Percentiles rank a stretch among this genome's conserved stretches.
Conservation (phyloP, 306 rosid species). For the Cucurbita argyrosperma region DNA sequence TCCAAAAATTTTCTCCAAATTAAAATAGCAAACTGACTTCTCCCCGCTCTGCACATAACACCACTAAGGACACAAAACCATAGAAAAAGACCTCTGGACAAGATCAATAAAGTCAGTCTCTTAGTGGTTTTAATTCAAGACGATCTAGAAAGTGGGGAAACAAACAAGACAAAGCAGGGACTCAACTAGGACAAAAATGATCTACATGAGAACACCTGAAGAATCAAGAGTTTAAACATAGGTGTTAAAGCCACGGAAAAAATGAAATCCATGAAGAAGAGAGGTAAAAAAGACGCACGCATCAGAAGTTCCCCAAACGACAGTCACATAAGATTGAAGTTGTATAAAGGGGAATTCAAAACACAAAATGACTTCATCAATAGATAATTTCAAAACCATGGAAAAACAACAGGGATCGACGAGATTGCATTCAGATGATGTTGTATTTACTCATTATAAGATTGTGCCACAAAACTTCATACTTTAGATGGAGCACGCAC, state of each 20-base stretch:
- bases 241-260: background rate
- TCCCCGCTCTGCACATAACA: too few relatives aligned
- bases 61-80: too few relatives aligned
- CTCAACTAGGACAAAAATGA: background rate
- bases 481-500: too few relatives aligned
- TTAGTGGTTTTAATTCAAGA: background rate
- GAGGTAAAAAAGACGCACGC: background rate
- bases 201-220: background rate
- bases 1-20: too few relatives aligned
- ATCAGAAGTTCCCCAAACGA: background rate
- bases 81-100: too few relatives aligned
- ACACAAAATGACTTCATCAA: background rate
- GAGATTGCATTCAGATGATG: background rate
- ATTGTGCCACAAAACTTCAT: too few relatives aligned
- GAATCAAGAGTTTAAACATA: background rate
- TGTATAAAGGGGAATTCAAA: background rate
- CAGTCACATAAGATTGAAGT: background rate
- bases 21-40: too few relatives aligned
- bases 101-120: too few relatives aligned
- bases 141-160: background rate
- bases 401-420: background rate
- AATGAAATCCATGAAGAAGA: background rate
- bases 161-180: background rate
- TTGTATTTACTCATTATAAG: too few relatives aligned
- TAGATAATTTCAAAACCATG: background rate